A percentile compares a stretch with the other conserved stretches of the same genome.
These are phyloP conservation scores for Podospora anserina DNA, from an alignment of 495 filamentous ascomycete genomes.

Conservation along the genomic window DNA sequence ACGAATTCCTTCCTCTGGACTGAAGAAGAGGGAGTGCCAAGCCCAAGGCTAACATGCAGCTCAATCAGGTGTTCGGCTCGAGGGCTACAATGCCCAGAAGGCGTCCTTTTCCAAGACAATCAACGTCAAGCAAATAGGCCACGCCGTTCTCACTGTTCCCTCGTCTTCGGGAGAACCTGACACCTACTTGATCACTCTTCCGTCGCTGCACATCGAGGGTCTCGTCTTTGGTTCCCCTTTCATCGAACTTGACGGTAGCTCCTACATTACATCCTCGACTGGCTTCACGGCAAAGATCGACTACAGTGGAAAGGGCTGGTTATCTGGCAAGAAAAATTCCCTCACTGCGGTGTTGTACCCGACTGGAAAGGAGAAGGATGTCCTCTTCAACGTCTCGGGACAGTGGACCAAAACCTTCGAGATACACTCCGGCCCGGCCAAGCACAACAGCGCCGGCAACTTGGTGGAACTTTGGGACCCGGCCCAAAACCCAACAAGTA, in stretches of 20 bases:
- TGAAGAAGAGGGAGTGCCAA: no score
- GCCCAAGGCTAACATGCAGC: no score
- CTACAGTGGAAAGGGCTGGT: conserved; percentile 88
- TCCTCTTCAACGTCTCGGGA: conserved; percentile 80
- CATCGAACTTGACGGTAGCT: conserved; percentile 79
- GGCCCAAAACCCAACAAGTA: conserved; percentile 55
- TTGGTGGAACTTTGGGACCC: conserved; percentile 69
- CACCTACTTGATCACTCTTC: conserved; percentile 86
- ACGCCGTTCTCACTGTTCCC: conserved; percentile 79
- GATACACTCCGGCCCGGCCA: conserved; percentile 68
- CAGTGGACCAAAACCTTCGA: conserved; percentile 87
- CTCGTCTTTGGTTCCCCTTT: conserved; percentile 88
- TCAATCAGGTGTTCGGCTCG: conserved; percentile 61
- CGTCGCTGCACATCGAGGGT: conserved; percentile 88
- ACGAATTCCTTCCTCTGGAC: no score
- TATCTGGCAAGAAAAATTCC: conserved; percentile 92
- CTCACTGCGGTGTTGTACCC: conserved; percentile 78
- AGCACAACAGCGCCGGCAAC: conserved; percentile 49
- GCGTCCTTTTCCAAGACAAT: conserved; percentile 90
- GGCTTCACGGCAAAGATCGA: conserved; percentile 92
- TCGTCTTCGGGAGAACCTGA: conserved; percentile 54
- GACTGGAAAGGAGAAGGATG: conserved; percentile 71
- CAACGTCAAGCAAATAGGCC: conserved; percentile 92
- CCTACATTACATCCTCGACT: conserved; percentile 77
- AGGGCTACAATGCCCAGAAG: conserved; percentile 98